These are phyloP conservation scores for Triangularia setosa DNA, from an alignment of 2,329 filamentous ascomycete genomes.

Conservation along the genomic window DNA sequence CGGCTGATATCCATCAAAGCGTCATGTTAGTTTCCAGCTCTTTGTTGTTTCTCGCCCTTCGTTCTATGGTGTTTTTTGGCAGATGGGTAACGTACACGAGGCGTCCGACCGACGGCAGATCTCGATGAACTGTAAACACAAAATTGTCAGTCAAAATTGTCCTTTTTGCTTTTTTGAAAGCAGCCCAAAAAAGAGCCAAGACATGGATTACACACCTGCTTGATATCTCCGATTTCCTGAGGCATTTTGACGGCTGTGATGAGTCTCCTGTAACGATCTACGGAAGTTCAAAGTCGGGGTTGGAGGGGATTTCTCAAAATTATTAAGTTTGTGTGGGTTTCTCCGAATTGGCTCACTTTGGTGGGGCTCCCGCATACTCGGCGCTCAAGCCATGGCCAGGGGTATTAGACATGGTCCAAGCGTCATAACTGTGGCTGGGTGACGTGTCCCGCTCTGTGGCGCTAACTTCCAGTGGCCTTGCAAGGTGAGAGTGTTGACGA, in stretches of 20 bases:
- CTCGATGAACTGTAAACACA: conserved; percentile 86
- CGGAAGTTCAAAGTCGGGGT: conserved; percentile 20
- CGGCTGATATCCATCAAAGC: conserved; percentile 51
- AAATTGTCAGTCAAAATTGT: conserved; percentile 20
- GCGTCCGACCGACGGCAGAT: conserved; percentile 99
- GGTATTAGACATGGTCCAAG: not conserved
- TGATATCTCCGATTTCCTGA: conserved; percentile 97
- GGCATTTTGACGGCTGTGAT: conserved; percentile 76
- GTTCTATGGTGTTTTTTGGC: not conserved
- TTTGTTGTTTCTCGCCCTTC: conserved; percentile 18
- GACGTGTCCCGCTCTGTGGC: conserved; percentile 7
- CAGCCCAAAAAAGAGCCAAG: conserved; percentile 7
- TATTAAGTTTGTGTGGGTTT: conserved; percentile 30
- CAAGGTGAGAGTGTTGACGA: not conserved
- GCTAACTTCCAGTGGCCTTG: not conserved
- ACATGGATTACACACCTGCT: conserved; percentile 55
- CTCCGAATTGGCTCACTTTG: conserved; percentile 11
- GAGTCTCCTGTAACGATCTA: conserved; percentile 25
- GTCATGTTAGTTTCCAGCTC: conserved; percentile 14
- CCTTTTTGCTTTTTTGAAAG: not conserved
- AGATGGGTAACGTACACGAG: conserved; percentile 71
- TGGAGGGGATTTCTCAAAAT: conserved; percentile 27
- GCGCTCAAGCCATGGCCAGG: not conserved
- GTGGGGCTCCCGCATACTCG: conserved; percentile 4
- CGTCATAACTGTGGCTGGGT: conserved; percentile 2